Evolutionary conservation across 2,329 filamentous ascomycete species (phyloP).

Genomic region (Phaeosphaeriaceae sp.): DNA sequence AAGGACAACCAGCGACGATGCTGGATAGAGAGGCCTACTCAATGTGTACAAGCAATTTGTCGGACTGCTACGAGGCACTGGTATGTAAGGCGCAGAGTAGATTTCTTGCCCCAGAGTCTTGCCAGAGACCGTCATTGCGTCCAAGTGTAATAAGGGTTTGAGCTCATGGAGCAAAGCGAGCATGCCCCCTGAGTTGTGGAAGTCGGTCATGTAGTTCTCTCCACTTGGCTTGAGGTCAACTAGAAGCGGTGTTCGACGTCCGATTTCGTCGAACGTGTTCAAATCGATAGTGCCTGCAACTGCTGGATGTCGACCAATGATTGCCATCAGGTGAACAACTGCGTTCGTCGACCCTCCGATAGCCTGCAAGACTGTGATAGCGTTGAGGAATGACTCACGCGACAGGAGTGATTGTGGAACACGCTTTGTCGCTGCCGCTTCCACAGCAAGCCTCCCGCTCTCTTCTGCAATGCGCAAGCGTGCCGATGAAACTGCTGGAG

Average conservation of each 20-base stretch:
- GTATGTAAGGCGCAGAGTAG: slow-evolving; percentile 73
- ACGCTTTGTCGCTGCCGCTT: slow-evolving; percentile 47
- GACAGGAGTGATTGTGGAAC: slow-evolving; percentile 55
- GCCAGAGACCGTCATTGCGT: slow-evolving; percentile 79
- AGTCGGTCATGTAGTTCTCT: slow-evolving; percentile 84
- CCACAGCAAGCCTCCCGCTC: slow-evolving; percentile 59
- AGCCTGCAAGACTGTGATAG: slow-evolving; percentile 54
- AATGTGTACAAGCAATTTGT: slow-evolving; percentile 57
- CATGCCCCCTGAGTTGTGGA: slow-evolving; percentile 82
- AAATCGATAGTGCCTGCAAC: slow-evolving; percentile 75
- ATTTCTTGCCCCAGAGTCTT: slow-evolving; percentile 81
- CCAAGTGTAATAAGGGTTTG: slow-evolving; percentile 77
- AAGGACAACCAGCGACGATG: slow-evolving; percentile 84
- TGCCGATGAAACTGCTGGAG: slow-evolving; percentile 61
- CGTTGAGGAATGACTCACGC: slow-evolving; percentile 58
- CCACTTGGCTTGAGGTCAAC: slow-evolving; percentile 85
- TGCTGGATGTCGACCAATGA: slow-evolving; percentile 58
- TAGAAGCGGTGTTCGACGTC: slow-evolving; percentile 80
- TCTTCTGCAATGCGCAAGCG: slow-evolving; percentile 62
- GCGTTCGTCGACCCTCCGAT: slow-evolving; percentile 55
- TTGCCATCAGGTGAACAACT: slow-evolving; percentile 54
- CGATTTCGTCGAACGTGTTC: slow-evolving; percentile 79
- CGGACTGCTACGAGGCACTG: slow-evolving; percentile 36
- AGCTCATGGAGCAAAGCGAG: slow-evolving; percentile 83
- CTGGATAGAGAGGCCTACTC: slow-evolving; percentile 78